Conservation (phyloP, 106 monocot species). For the Posidonia australis region DNA sequence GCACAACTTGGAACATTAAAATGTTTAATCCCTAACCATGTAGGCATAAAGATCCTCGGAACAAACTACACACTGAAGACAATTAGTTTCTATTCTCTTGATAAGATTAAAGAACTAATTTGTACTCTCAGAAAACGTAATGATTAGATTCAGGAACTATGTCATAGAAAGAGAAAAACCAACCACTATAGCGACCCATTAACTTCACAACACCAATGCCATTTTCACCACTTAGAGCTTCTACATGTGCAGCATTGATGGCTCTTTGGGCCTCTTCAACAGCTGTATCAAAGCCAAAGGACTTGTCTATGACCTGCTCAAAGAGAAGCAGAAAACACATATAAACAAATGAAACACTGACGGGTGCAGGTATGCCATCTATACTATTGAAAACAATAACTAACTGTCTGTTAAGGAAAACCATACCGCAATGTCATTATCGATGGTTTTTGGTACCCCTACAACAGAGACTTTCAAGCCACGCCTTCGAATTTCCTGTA, state of each 20-base stretch:
- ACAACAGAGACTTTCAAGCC: conserved; percentile 55
- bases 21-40: no score
- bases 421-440: conserved; percentile 71
- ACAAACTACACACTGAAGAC: no score
- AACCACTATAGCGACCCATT: conserved; percentile 37
- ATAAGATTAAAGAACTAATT: no score
- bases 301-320: conserved; percentile 24
- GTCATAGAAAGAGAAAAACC: conserved; percentile 3
- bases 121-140: neutral
- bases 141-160: neutral
- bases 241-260: conserved; percentile 27
- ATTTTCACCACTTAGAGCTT: conserved; percentile 23
- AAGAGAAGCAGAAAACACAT: neutral
- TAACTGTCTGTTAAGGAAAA: neutral
- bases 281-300: conserved; percentile 33
- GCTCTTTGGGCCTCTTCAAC: conserved; percentile 30
- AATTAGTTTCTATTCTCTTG: no score
- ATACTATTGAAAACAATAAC: neutral
- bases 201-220: conserved; percentile 31
- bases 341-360: neutral
- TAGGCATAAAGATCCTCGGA: no score
- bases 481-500: conserved; percentile 56
- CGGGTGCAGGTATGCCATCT: no score
- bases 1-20: no score
- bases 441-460: conserved; percentile 70